Evolutionary conservation across 2,329 filamentous ascomycete species (phyloP).

Genomic region (Penicillium sp.): DNA sequence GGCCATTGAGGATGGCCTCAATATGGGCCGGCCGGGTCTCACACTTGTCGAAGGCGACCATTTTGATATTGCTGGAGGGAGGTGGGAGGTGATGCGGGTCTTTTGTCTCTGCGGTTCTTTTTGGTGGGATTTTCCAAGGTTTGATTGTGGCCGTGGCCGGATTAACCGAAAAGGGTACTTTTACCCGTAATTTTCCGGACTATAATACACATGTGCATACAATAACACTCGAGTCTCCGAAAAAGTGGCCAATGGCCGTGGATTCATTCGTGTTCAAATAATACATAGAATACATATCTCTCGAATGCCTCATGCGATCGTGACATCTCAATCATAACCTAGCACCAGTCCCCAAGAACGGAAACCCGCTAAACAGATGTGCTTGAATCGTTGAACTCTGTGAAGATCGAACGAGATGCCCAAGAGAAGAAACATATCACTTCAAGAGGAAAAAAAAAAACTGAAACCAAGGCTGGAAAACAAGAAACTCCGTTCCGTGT

Average conservation of each 20-base stretch:
- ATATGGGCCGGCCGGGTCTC: constrained; percentile 90
- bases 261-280: constrained; percentile 22
- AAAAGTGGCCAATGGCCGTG: constrained; percentile 7
- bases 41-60: constrained; percentile 73
- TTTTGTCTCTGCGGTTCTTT: constrained; percentile 25
- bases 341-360: neutral
- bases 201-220: constrained; percentile 6
- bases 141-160: constrained; percentile 29
- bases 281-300: constrained; percentile 30
- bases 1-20: constrained; percentile 88
- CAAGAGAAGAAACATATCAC: constrained; percentile 13
- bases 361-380: neutral
- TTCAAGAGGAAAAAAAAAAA: neutral
- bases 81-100: constrained; percentile 26
- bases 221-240: neutral
- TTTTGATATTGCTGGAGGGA: constrained; percentile 21
- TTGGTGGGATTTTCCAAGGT: constrained; percentile 27
- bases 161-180: constrained; percentile 17
- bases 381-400: neutral
- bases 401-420: neutral
- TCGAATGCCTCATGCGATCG: constrained; percentile 20
- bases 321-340: constrained; percentile 13
- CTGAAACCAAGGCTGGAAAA: constrained; percentile 6
- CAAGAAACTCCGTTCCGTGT: constrained; percentile 25
- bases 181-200: constrained; percentile 17